Base-by-base conservation (phyloP, 306 rosid genomes). In the Cajanus cajan region DNA sequence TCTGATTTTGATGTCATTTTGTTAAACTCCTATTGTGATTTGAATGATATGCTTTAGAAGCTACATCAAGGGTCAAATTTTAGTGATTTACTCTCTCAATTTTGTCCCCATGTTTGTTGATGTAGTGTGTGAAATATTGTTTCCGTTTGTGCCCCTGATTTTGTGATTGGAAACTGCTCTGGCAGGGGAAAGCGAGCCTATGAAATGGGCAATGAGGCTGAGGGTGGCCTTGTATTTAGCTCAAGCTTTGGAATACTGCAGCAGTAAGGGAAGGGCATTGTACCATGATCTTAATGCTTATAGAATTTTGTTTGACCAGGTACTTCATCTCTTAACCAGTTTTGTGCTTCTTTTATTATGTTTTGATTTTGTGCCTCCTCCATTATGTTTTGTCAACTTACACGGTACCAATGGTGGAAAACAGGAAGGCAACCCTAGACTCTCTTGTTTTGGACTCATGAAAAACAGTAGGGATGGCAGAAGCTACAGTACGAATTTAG, bases 131-230 rank as follows among this genome's bases (percentile, higher is more conserved):
- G 52, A 67, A 71, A 50, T 54, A 48, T 50, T 61, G 28, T 44
- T 21, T 52, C 71, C 11, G 67, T 48, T 48, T 41, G 39, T 28
- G 50, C 22, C 36, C 21, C 77, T 81, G 77, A 37, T 82, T 73
- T 72, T 65, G 50, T 82, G 48, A 73, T 81, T 82, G 76, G 72
- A 75, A 66, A 77, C 74, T 64, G 24, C 14, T 78, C 8, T 84
- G 74, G 33, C 22, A 96, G 99, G 99, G 99, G 99, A 96, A 72
- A 33, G 84, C 5, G 97, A 96, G 81, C 99, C 98, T 4, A 91
- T 96, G 99, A 93, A 96, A 87, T 96, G 99, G 99, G 90, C 97
- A 33, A 96, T 96, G 99, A 91, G 99, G 92, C 87, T 93, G 85
- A 94, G 99, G 73, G 99, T 96, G 85, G 99, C 99, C 58, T 80